These are phyloP conservation scores for Eucalyptus tenuipes DNA, from an alignment of 345 rosid species.

Conservation along the genomic window DNA sequence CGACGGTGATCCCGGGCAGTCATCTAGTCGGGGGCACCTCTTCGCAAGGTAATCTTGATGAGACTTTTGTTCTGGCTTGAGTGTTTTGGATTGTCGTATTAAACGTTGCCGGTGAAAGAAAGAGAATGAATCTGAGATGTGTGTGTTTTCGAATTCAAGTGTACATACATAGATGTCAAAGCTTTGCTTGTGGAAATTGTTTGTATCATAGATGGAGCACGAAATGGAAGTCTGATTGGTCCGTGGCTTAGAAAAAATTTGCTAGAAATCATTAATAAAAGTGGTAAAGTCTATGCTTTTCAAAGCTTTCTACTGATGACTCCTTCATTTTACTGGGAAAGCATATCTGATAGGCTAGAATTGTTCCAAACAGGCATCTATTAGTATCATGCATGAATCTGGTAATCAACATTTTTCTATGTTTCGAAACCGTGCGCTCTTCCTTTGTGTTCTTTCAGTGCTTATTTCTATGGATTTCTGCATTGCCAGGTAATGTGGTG, in stretches of 20 bases:
- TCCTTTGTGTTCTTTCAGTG: neutral
- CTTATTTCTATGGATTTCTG: neutral
- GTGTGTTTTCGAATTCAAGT: neutral
- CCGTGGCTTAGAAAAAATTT: neutral
- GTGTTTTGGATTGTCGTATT: neutral
- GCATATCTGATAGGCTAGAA: neutral
- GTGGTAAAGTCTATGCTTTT: neutral
- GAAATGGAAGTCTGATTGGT: neutral
- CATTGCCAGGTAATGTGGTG: conserved; percentile 19
- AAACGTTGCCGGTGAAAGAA: neutral
- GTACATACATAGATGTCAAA: neutral
- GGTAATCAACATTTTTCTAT: neutral
- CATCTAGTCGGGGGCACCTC: conserved; percentile 10
- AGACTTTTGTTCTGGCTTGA: neutral
- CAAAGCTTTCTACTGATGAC: neutral
- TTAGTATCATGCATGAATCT: neutral
- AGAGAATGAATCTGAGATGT: neutral
- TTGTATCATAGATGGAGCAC: neutral
- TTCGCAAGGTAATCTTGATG: conserved; percentile 1
- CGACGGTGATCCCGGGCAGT: neutral
- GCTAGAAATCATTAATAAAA: neutral
- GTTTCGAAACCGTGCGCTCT: neutral
- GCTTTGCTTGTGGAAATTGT: neutral
- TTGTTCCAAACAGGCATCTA: neutral
- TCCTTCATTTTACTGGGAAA: neutral